Base-by-base conservation (phyloP, 495 filamentous ascomycete species). In the Corynascus novoguineensis region DNA sequence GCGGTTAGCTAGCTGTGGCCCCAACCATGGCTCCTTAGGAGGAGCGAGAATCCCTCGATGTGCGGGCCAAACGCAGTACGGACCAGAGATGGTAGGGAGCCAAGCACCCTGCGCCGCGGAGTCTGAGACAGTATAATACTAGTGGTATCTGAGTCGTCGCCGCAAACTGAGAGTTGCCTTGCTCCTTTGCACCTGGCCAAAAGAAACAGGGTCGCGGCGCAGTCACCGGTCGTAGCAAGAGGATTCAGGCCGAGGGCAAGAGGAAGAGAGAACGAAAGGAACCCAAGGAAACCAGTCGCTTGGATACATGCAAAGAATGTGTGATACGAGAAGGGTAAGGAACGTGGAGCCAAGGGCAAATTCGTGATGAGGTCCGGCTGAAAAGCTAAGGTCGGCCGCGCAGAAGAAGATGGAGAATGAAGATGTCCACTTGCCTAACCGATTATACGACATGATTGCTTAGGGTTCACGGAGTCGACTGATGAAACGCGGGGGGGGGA, bases 371-470 rank as follows among this genome's bases (percentile, higher is more conserved):
- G 17, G 46, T n/a, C 34, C 34, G 35, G 35, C 47, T 46, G 46
- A 50, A 45, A 22, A 32, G 27, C 55, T 42, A 42, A 32, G 38
- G n/a, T 5, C 21, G 51, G 21, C 7, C 5, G 42, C 29, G 47
- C 24, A 46, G 32, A 25, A 29, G 21, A 38, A 32, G 21, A 57
- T 50, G 55, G 50, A 38, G 50, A 62, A 60, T 47, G 58, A 51
- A 57, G 62, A 48, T 19, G 49, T 38, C 40, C 57, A 83, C 85
- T 75, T 74, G 84, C 86, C 82, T 78, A 87, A 71, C 53, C 84
- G 83, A 78, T 87, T 86, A 74, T 88, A 88, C 68, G 84, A 80
- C 78, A 81, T 81, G 73, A 68, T 74, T 66, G 60, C 52, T 38
- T 15, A 35, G 42, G 34, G 45, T n/a, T 48, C 37, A 47, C 53